Evolutionary conservation across 208 protist genomes (phyloP), one percentile per base, ranked within the genome.

Genomic region (Phytomonas francai): DNA sequence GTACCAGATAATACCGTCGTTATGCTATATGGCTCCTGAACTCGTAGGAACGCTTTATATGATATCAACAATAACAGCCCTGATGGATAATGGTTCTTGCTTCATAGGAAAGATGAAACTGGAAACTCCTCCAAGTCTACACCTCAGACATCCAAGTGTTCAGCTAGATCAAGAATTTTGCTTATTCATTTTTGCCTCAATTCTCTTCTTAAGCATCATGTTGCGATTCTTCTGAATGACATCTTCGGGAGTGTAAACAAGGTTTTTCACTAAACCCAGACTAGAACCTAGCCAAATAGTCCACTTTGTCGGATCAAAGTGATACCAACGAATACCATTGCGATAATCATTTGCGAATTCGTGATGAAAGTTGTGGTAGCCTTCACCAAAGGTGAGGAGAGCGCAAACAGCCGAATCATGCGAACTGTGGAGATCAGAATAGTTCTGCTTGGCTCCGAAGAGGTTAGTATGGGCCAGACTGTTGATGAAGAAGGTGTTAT

Each of bases 311-410:
- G 93, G 93, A 79, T 97, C 91, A 75, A 82, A 97, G 75, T 95
- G 85, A 76, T 89, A 94, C 81, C 83, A 95, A 71, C 86, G 84
- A 70, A 96, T 84, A 67, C 89, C 89, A 72, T 95, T 95, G 67
- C 89, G 80, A 75, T 97, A 97, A 77, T 96, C 92, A 61, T 94
- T 76, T 16, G 91, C 80, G 68, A 97, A 97, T 70, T 92, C 88
- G 77, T 97, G 93, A 70, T 97, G 93, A 79, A 91, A 96, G 79
- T 97, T 95, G 83, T 97, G 91, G 78, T 94, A 96, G 59, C 93
- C 93, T 79, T 97, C 93, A 36, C 91, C 91, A 67, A 96, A 87
- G 12, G 93, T 90, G 63, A 92, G 69, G 28, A 97, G 70, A 42
- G 89, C 84, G 62, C 87, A 92, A 25, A 93, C 70, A 30, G 86